Conservation (phyloP, 345 rosid genomes). For the Euclidium syriacum region DNA sequence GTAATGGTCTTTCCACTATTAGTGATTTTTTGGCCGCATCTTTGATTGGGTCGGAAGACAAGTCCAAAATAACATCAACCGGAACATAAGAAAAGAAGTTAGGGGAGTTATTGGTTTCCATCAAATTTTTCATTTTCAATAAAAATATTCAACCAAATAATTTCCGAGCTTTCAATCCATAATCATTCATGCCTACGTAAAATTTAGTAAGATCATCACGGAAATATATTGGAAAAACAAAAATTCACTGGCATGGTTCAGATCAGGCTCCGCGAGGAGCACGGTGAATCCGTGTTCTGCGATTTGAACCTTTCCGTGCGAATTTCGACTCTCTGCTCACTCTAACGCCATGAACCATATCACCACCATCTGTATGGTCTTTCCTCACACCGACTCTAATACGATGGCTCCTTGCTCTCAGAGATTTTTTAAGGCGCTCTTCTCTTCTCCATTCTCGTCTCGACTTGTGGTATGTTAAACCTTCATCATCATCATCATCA, state of each 20-base stretch:
- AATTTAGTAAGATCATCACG: too few relatives aligned
- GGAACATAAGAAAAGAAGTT: too few relatives aligned
- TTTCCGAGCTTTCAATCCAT: too few relatives aligned
- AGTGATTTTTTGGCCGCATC: background rate
- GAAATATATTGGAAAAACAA: too few relatives aligned
- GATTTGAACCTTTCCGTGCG: constrained; percentile 31
- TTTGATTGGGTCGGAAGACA: constrained; percentile 26
- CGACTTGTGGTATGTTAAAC: background rate
- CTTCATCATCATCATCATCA: constrained; percentile 3
- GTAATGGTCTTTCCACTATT: background rate
- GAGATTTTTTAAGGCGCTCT: constrained; percentile 38
- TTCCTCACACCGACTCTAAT: constrained; percentile 32
- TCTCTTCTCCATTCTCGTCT: constrained; percentile 20
- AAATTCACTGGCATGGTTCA: background rate
- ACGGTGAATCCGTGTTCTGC: background rate
- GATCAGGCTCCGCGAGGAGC: constrained; percentile 6
- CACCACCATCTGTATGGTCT: constrained; percentile 18
- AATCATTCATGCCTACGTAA: too few relatives aligned
- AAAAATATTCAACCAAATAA: too few relatives aligned
- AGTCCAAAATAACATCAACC: too few relatives aligned
- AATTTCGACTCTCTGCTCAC: constrained; percentile 41
- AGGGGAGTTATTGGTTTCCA: too few relatives aligned
- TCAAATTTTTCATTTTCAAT: too few relatives aligned
- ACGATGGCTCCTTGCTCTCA: constrained; percentile 41
- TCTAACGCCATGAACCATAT: constrained; percentile 30